Evolutionary conservation across 495 filamentous ascomycete genomes (phyloP).

Genomic region (Aspergillus egyptiacus): DNA sequence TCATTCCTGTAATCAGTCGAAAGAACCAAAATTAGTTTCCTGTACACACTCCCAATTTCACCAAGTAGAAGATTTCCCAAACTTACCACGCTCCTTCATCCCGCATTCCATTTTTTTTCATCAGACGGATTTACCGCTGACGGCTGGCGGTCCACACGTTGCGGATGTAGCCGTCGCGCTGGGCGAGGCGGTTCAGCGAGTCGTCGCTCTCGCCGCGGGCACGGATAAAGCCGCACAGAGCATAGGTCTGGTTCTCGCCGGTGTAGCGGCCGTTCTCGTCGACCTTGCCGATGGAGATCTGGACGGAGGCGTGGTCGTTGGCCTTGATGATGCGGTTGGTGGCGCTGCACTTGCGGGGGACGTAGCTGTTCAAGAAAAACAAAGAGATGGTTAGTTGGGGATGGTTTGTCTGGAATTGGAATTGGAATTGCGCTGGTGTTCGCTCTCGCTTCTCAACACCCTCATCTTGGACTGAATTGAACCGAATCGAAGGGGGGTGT

Average conservation of each 20-base stretch:
- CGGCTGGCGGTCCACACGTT: constrained; percentile 77
- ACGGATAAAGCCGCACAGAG: constrained; percentile 94
- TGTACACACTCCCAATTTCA: neutral
- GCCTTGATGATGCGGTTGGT: constrained; percentile 99
- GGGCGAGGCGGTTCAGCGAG: constrained; percentile 87
- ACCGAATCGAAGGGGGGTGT: too few relatives aligned
- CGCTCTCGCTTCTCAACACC: too few relatives aligned
- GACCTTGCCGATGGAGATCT: constrained; percentile 85
- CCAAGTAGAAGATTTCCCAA: neutral
- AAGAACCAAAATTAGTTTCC: neutral
- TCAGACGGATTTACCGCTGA: constrained; percentile 53
- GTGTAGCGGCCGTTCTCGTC: constrained; percentile 96
- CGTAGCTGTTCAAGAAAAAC: constrained; percentile 59
- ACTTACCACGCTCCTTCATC: constrained; percentile 31
- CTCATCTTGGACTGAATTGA: too few relatives aligned
- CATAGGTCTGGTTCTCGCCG: constrained; percentile 94
- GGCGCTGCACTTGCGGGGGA: constrained; percentile 96
- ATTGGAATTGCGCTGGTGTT: neutral
- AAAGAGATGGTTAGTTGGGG: constrained; percentile 24
- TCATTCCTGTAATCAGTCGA: constrained; percentile 4
- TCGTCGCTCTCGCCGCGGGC: constrained; percentile 98
- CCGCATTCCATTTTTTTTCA: constrained; percentile 10
- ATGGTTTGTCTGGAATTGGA: neutral
- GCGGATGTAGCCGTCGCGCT: constrained; percentile 95
- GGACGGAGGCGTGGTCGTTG: constrained; percentile 92